Base-by-base conservation (phyloP, 306 rosid genomes). In the Rosa rugosa region DNA sequence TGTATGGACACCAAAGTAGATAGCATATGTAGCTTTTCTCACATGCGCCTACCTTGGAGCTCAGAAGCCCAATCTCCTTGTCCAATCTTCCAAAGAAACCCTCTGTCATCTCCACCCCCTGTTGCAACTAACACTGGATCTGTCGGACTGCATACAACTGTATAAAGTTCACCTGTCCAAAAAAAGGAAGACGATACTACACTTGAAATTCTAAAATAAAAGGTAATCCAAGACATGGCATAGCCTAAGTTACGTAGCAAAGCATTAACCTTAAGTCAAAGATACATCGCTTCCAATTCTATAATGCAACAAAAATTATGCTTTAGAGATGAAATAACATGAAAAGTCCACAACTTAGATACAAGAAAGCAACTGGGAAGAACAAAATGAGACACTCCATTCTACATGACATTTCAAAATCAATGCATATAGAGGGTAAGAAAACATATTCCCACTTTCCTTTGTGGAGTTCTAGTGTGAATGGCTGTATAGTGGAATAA, bases 81-180 rank as follows among this genome's bases (percentile, higher is more conserved):
- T 44, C 89, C 92, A 79, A 92, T 88, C 85, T 66, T 89, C 99
- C 99, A 95, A 63, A 95, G 87, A 90, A 91, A 95, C 31, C 97
- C 99, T 82, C 51, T 88, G 78, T 95, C 97, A 85, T 95, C 98
- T 51, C 92, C 82, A 62, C 97, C 94, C 57, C 99, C 99, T 1
- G 99, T 91, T 9, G 96, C 96, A 78, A 95, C 99, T 83, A 95
- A 85, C 6, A 80, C 46, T 5, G 80, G 75, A 77, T 93, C 96
- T 11, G 83, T 85, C 42, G 99, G 97, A 89, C 94, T 92, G 86
- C 97, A 95, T 5, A 87, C 80, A 85, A 87, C 97, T 1, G 97
- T 31, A 77, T 92, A 95, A 66, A 95, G 72, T 69, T 95, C 99
- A 76, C 87, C 98, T 94, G 84, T 44, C 20, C 74, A 73, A 27